Conservation (phyloP, 2,329 filamentous ascomycete species). For the Aspergillus cejpii region DNA sequence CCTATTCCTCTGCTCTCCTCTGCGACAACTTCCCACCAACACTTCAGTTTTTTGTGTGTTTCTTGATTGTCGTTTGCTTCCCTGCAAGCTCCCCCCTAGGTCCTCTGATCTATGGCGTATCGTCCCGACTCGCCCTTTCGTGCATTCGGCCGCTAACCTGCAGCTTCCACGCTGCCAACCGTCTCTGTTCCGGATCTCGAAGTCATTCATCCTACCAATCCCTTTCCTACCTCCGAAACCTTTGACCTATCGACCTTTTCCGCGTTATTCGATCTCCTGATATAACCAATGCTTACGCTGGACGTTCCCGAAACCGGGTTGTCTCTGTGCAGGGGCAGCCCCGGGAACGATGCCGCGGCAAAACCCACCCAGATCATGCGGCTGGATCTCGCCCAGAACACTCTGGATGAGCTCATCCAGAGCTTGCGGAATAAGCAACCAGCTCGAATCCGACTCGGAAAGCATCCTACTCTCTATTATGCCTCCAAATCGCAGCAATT, state of each 20-base stretch:
- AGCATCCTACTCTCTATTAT: slow-evolving; percentile 50
- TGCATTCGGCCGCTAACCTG: slow-evolving; percentile 36
- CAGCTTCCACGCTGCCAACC: slow-evolving; percentile 34
- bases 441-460: slow-evolving; percentile 43
- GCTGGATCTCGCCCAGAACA: slow-evolving; percentile 40
- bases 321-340: slow-evolving; percentile 34
- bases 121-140: slow-evolving; percentile 23
- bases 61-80: slow-evolving; percentile 12
- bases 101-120: slow-evolving; percentile 32
- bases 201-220: slow-evolving; percentile 12
- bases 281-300: slow-evolving; percentile 30
- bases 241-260: slow-evolving; percentile 4
- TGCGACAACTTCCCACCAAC: slow-evolving; percentile 6
- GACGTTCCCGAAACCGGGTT: slow-evolving; percentile 37
- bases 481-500: slow-evolving; percentile 52
- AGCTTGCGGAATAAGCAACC: slow-evolving; percentile 39
- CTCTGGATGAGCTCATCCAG: slow-evolving; percentile 43
- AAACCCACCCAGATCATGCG: slow-evolving; percentile 43
- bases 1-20: slow-evolving; percentile 6
- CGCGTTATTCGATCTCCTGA: slow-evolving; percentile 3
- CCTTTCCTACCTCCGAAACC: slow-evolving; percentile 6
- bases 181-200: slow-evolving; percentile 22
- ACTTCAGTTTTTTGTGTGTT: slow-evolving; percentile 16
- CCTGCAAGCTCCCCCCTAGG: slow-evolving; percentile 14
- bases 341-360: slow-evolving; percentile 23